Evolutionary conservation across 306 rosid species (phyloP).

Genomic region (Glycine tomentella): DNA sequence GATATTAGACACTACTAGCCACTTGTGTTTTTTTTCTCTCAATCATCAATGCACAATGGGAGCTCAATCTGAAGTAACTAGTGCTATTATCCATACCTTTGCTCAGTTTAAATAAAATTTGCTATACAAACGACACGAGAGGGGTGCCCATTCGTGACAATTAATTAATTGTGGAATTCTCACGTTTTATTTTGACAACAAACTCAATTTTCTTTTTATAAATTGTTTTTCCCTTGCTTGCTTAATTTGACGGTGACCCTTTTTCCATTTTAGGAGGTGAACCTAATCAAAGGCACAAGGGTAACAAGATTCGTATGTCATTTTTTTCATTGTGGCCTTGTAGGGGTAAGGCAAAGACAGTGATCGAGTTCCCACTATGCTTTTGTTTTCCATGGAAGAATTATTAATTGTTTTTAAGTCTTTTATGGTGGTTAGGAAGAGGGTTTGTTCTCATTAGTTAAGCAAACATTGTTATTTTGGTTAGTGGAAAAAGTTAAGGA

Average conservation of each 20-base stretch:
- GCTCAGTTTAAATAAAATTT: conserved; percentile 41
- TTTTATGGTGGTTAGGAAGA: conserved; percentile 23
- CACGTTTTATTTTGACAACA: conserved; percentile 30
- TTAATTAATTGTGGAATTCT: conserved; percentile 34
- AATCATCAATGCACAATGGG: conserved; percentile 67
- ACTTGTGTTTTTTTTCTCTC: conserved; percentile 53
- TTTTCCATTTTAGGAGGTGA: conserved; percentile 36
- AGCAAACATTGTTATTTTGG: conserved; percentile 34
- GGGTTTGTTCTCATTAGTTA: conserved; percentile 8
- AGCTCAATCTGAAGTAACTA: conserved; percentile 50
- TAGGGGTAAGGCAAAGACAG: conserved; percentile 46
- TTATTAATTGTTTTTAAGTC: not conserved
- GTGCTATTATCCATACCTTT: conserved; percentile 53
- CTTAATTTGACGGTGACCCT: conserved; percentile 24
- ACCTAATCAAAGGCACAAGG: conserved; percentile 19
- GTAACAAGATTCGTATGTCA: conserved; percentile 45
- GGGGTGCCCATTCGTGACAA: conserved; percentile 52
- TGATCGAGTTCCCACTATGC: conserved; percentile 44
- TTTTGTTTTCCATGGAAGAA: conserved; percentile 29
- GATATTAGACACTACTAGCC: conserved; percentile 58
- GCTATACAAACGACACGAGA: conserved; percentile 41
- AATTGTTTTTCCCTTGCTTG: conserved; percentile 45
- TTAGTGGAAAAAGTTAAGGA: conserved; percentile 41
- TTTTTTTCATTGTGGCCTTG: conserved; percentile 11
- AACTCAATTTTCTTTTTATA: not conserved